phyloP scores from a whole-genome alignment of 164 flowering plant genomes.

The Buxus sempervirens region DNA sequence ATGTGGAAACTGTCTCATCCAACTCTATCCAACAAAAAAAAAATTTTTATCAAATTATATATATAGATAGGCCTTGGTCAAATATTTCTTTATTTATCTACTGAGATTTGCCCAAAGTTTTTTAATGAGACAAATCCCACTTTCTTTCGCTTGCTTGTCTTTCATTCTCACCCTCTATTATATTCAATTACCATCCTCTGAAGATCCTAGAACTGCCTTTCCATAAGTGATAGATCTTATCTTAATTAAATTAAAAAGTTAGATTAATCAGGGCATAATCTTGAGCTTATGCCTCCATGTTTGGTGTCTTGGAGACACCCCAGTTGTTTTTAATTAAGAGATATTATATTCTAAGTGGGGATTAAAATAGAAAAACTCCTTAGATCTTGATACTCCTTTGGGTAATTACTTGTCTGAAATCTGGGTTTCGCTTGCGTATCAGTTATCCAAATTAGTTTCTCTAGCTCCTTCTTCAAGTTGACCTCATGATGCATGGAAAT shows the following conservation, averaged over 20 bases:
- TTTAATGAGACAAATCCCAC: not conserved
- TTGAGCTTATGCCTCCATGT: not conserved
- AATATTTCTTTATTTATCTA: conserved; percentile 10
- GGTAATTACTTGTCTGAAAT: not conserved
- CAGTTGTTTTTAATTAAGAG: no score
- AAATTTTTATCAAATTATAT: no score
- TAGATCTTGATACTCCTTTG: not conserved
- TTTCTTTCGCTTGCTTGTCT: not conserved
- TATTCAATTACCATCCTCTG: not conserved
- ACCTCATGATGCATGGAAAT: no score
- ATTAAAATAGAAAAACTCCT: not conserved
- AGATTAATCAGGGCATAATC: not conserved
- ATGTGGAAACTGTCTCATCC: conserved; percentile 5
- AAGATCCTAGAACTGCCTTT: not conserved
- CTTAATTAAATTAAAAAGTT: no score
- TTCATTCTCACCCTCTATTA: not conserved
- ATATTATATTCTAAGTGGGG: not conserved
- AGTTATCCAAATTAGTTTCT: not conserved
- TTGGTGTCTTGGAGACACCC: conserved; percentile 4
- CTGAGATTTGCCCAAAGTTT: conserved; percentile 1
- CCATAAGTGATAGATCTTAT: no score
- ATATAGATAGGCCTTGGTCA: not conserved
- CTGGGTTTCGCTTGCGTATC: not conserved
- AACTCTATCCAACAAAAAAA: conserved; percentile 7
- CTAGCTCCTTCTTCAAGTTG: not conserved